Evolutionary conservation across 2,329 filamentous ascomycete species (phyloP).

Genomic region (Aaosphaeria arxii): DNA sequence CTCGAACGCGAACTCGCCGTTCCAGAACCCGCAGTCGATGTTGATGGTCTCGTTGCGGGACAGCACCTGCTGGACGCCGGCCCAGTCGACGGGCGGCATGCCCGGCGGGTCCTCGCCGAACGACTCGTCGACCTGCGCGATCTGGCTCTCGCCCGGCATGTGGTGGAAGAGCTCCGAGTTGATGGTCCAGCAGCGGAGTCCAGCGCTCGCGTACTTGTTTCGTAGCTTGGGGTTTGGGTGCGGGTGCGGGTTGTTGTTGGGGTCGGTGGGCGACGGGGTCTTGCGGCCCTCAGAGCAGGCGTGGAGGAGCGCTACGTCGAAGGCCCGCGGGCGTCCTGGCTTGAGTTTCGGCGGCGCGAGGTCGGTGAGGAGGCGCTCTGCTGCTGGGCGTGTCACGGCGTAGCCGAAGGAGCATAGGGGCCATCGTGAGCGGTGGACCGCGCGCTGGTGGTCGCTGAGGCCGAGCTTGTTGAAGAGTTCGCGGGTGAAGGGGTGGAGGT

Average conservation of each 20-base stretch:
- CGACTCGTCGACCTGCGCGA: conserved; percentile 31
- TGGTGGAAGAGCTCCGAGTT: conserved; percentile 47
- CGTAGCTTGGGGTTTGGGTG: conserved; percentile 15
- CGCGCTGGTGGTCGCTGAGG: conserved; percentile 34
- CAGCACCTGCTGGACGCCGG: conserved; percentile 28
- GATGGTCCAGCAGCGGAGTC: conserved; percentile 42
- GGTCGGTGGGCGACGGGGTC: conserved; percentile 25
- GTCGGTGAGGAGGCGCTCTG: conserved; percentile 37
- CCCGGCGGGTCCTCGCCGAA: conserved; percentile 25
- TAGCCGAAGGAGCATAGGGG: conserved; percentile 47
- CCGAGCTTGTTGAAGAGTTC: conserved; percentile 33
- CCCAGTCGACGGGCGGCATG: conserved; percentile 34
- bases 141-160: conserved; percentile 38
- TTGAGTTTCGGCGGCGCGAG: conserved; percentile 33
- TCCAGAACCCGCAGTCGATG: conserved; percentile 41
- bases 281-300: conserved; percentile 35
- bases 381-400: conserved; percentile 40
- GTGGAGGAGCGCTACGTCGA: conserved; percentile 43
- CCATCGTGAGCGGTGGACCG: conserved; percentile 41
- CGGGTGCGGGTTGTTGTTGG: conserved; percentile 18
- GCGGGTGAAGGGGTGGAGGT: conserved; percentile 41
- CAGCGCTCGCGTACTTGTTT: conserved; percentile 30
- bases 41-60: conserved; percentile 35
- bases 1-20: conserved; percentile 34
- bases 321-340: conserved; percentile 32